Base-by-base conservation (phyloP, 2,329 filamentous ascomycete genomes). In the Talaromyces rugulosus region DNA sequence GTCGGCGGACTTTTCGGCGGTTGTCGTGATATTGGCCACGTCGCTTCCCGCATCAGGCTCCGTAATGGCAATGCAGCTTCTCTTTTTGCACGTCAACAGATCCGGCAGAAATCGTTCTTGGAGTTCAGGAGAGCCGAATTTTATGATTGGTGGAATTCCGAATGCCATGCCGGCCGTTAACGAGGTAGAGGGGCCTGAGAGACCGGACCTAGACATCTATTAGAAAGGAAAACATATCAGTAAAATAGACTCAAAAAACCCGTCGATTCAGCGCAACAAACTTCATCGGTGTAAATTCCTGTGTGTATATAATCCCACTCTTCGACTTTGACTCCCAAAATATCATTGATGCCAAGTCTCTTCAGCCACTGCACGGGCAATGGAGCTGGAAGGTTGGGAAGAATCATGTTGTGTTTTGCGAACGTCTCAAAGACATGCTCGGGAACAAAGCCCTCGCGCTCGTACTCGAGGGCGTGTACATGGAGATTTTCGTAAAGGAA, bases 1-100 rank as follows among this genome's bases (percentile, higher is more conserved):
- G 69, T 89, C 86, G 0, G 78, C 70, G 6, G 80, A 83, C 72
- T 86, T 87, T 4, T 74, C 78, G 1, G 89, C 89, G 0, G 85
- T 89, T 0, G 89, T 91, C 4, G 82, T 81, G 66, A 92, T 89
- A 68, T 88, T 89, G 6, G 88, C 87, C 1, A 92, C 90, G 70
- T 92, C 89, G 58, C 83, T 87, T 0, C 90, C 89, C 0, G 89
- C 89, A 58, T 85, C 86, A 0, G 90, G 90, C 71, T 93, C 90
- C 0, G 90, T 93, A 68, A 93, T 91, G 9, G 89, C 90, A 66
- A 93, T 91, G 69, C 89, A 92, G 14, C 81, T 81, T 50, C 89
- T 80, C 75, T 87, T 90, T 70, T 81, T 82, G 6, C 88, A 87
- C 0, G 82, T 83, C 12, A 92, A 78, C 0, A 92, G 78, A 57